Base-by-base conservation (phyloP, 2,329 filamentous ascomycete species). In the Tolypocladium paradoxum region DNA sequence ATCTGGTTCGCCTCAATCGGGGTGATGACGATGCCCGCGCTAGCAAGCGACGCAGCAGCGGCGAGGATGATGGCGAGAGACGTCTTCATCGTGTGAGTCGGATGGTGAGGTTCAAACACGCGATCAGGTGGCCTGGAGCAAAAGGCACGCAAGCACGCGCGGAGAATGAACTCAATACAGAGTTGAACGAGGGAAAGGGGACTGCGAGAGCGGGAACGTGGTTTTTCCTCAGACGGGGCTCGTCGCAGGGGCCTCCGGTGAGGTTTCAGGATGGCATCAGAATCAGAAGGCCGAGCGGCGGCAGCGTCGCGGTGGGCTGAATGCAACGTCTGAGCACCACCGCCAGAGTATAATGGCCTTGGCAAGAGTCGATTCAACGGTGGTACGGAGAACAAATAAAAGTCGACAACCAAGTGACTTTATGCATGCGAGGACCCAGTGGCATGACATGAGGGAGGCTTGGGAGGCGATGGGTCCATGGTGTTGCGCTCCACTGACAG, bases 21-120 rank as follows among this genome's bases (percentile, higher is more conserved):
- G 4, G 76, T 79, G 62, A 78, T 75, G 62, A 83, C 76, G 49
- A 82, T 71, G 53, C 74, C 78, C 31, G 79, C 79, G 57, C 68
- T 73, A 61, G 64, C 76, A 49, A 78, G 61, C 3, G 76, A 74
- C 61, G 70, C 70, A 31, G 73, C 65, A 52, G 73, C 73, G 47
- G 77, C 55, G 54, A 76, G 54, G 20, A 73, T 62, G 20, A 70
- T 54, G 50, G 60, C 48, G 22, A 65, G 35, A 1, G 63, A 34
- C 11, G 60, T 58, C 60, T 64, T 66, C 66, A 68, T 69, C n/a
- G 53, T 64, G 53, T 33, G 31, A 2, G 43, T 9, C 24, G 48
- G 46, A 33, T 6, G 27, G 6, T 33, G 9, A 7, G n/a, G n/a
- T 18, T 7, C 11, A n/a, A n/a, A n/a, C 20, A n/a, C 5, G 11